phyloP scores from a whole-genome alignment of 31 red algal species.

The Odonthalia washingtoniensis region DNA sequence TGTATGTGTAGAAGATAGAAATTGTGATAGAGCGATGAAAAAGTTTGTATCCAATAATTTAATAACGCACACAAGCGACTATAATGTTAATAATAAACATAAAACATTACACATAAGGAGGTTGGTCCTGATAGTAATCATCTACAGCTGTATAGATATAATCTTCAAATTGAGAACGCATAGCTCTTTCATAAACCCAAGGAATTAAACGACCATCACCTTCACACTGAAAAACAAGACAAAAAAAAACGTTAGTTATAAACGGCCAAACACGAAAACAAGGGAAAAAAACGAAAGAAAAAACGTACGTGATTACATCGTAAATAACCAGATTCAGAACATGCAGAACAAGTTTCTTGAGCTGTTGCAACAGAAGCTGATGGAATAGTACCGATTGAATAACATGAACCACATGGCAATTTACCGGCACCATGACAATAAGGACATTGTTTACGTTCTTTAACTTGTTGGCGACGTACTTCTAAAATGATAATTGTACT shows the following conservation, averaged over 20 bases:
- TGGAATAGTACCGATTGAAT: conserved; percentile 71
- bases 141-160: conserved; percentile 69
- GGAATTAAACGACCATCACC: conserved; percentile 91
- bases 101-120: conserved; percentile 65
- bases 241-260: not conserved
- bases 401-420: conserved; percentile 84
- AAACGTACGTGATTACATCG: conserved; percentile 83
- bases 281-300: not conserved
- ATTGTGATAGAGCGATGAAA: too few species aligned
- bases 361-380: conserved; percentile 19
- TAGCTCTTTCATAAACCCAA: conserved; percentile 81
- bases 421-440: conserved; percentile 86
- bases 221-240: conserved; percentile 53
- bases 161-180: conserved; percentile 76
- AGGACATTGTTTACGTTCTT: conserved; percentile 86
- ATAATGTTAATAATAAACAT: too few species aligned
- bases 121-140: conserved; percentile 72
- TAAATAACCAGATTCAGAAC: conserved; percentile 70
- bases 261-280: not conserved
- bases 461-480: conserved; percentile 60
- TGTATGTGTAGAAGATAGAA: too few species aligned
- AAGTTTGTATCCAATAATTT: too few species aligned
- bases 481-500: conserved; percentile 92
- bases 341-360: conserved; percentile 58
- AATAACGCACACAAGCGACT: too few species aligned